phyloP scores from a whole-genome alignment of 1,139 yeast species.

The Yamadazyma pseudoaaseri region DNA sequence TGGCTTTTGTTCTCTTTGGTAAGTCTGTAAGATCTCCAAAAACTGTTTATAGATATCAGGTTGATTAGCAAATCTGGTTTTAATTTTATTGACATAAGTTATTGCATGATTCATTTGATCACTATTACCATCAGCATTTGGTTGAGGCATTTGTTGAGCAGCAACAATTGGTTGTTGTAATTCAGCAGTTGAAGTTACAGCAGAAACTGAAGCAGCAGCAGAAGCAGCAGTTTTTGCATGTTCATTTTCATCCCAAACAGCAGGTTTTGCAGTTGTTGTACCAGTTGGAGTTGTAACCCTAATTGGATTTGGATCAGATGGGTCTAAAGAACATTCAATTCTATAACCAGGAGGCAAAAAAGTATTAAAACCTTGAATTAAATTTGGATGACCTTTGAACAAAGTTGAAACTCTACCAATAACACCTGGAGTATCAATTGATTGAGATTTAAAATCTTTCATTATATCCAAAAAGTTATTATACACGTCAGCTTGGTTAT shows the following conservation, averaged over 20 bases:
- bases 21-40: conserved; percentile 91
- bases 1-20: conserved; percentile 94
- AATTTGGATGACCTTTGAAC: conserved; percentile 87
- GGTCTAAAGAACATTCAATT: conserved; percentile 87
- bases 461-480: conserved; percentile 94
- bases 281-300: conserved; percentile 96
- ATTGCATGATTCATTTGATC: conserved; percentile 93
- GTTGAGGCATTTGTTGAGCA: conserved; percentile 6
- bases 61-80: conserved; percentile 88
- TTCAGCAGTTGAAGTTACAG: conserved; percentile 3
- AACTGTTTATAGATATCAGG: conserved; percentile 96
- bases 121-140: conserved; percentile 67
- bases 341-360: conserved; percentile 96
- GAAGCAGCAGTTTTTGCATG: conserved; percentile 14
- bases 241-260: conserved; percentile 29
- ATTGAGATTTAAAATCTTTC: conserved; percentile 97
- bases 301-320: conserved; percentile 89
- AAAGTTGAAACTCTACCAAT: conserved; percentile 90
- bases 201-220: conserved; percentile 5
- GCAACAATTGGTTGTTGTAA: conserved; percentile 7
- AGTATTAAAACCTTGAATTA: conserved; percentile 96
- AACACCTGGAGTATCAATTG: conserved; percentile 97
- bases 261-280: conserved; percentile 64
- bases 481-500: conserved; percentile 91
- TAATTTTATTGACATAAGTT: conserved; percentile 91